Percentiles rank a stretch among this genome's conserved stretches.
phyloP scores from a whole-genome alignment of 768 basidiomycete genomes.

The Serpula lacrymans region DNA sequence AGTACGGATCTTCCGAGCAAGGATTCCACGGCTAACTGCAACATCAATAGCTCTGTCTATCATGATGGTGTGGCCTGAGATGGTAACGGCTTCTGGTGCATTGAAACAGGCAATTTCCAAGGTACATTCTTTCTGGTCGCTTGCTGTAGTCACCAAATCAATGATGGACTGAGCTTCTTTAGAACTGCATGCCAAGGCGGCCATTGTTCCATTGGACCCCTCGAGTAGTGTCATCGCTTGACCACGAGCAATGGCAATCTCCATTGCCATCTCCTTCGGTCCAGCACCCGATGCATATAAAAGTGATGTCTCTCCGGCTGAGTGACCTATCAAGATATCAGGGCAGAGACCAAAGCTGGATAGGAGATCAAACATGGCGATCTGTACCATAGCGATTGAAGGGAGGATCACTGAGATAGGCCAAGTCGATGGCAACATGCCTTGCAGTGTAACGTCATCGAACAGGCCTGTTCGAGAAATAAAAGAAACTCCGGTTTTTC shows the following conservation, averaged over 20 bases:
- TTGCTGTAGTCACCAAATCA: too few relatives aligned
- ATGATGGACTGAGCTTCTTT: constrained; percentile 25
- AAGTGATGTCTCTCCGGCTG: constrained; percentile 44
- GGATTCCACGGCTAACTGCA: constrained; percentile 25
- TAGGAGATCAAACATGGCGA: constrained; percentile 42
- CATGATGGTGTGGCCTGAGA: constrained; percentile 29
- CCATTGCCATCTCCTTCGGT: constrained; percentile 36
- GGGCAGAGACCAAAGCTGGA: constrained; percentile 33
- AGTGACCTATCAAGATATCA: constrained; percentile 41
- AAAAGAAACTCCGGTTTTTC: constrained; percentile 32
- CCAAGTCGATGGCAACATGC: constrained; percentile 16
- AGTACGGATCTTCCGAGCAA: constrained; percentile 35
- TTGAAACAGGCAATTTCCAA: constrained; percentile 42
- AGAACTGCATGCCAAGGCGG: constrained; percentile 33
- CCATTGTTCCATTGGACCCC: constrained; percentile 36
- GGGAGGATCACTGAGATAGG: constrained; percentile 38
- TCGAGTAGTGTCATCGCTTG: constrained; percentile 31
- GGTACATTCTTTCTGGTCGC: constrained; percentile 10
- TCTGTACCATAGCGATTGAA: constrained; percentile 41
- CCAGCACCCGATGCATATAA: constrained; percentile 41
- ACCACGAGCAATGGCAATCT: constrained; percentile 40
- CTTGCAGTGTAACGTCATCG: constrained; percentile 7
- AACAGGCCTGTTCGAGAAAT: constrained; percentile 37
- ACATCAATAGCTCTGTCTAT: constrained; percentile 27
- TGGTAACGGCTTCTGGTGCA: constrained; percentile 31